Conservation (phyloP, 176 grass and related monocot genomes). For the maize (Zea mays) region DNA sequence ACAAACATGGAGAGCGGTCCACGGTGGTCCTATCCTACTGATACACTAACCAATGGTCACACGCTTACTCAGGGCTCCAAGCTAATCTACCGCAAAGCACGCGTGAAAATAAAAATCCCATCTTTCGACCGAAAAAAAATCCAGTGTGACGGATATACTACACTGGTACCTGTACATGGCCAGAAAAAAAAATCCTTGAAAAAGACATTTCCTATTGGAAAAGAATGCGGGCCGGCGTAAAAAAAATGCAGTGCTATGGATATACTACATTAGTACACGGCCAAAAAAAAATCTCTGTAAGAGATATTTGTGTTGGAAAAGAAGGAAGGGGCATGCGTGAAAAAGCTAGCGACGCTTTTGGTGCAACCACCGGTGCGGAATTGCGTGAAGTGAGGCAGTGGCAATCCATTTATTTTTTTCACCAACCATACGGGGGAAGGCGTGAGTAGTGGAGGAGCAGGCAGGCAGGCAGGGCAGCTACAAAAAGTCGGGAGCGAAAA, state of each 20-base stretch:
- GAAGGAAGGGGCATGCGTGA: slow-evolving; percentile 36
- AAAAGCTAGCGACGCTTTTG: slow-evolving; percentile 42
- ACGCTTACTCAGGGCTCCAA: slow-evolving; percentile 30
- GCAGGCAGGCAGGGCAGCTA: not conserved
- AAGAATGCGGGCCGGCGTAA: too few species aligned
- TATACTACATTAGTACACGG: not conserved
- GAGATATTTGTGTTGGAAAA: slow-evolving; percentile 19
- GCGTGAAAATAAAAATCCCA: slow-evolving; percentile 15
- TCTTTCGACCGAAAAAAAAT: slow-evolving; percentile 1
- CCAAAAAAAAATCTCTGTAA: not conserved
- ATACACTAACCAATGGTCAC: slow-evolving; percentile 22
- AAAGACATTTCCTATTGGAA: not conserved
- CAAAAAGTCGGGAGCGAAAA: slow-evolving; percentile 50
- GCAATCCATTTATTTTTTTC: slow-evolving; percentile 11
- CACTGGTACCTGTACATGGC: not conserved
- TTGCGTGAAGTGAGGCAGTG: slow-evolving; percentile 41
- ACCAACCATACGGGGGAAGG: slow-evolving; percentile 47
- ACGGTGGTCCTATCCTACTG: slow-evolving; percentile 30
- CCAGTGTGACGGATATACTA: not conserved
- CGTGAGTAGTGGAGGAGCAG: slow-evolving; percentile 16
- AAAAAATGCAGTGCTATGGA: not conserved
- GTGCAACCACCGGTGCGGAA: slow-evolving; percentile 39
- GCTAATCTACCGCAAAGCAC: slow-evolving; percentile 25
- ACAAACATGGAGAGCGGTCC: slow-evolving; percentile 18
- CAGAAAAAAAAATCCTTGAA: not conserved